A percentile compares a stretch with the other conserved stretches of the same genome.
These are phyloP conservation scores for Capillidium heterosporum DNA, from an alignment of 371 early-diverging fungal genomes.

Conservation along the genomic window DNA sequence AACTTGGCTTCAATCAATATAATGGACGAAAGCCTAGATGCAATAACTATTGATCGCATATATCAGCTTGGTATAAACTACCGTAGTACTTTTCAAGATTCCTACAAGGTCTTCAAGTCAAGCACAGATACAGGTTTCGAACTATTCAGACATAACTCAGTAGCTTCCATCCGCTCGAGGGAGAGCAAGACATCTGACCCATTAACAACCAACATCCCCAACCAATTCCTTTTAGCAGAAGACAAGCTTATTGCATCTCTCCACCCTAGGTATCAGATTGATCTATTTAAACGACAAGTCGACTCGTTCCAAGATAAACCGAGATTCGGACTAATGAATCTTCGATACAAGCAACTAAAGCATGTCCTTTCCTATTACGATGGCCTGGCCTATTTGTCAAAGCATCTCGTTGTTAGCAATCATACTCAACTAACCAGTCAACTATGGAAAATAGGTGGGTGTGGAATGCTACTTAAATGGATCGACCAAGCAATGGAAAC, in stretches of 20 bases:
- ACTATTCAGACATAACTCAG: background rate
- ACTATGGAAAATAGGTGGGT: background rate
- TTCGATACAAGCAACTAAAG: slow-evolving; percentile 19
- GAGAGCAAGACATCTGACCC: background rate
- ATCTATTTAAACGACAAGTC: slow-evolving; percentile 14
- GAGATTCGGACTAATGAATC: slow-evolving; percentile 37
- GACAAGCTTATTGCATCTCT: background rate
- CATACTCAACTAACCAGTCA: background rate
- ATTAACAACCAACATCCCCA: background rate
- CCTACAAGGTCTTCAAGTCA: slow-evolving; percentile 27
- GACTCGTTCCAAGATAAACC: slow-evolving; percentile 47
- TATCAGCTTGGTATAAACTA: slow-evolving; percentile 42
- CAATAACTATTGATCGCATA: slow-evolving; percentile 25
- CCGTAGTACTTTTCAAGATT: slow-evolving; percentile 38
- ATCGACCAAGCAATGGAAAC: slow-evolving; percentile 15
- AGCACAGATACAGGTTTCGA: slow-evolving; percentile 11
- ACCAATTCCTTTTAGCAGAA: background rate
- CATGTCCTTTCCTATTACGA: background rate
- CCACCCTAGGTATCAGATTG: background rate
- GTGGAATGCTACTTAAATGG: background rate
- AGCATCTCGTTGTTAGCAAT: background rate
- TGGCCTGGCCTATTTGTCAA: background rate
- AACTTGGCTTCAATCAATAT: slow-evolving; percentile 48
- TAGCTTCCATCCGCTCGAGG: background rate
- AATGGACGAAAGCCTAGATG: slow-evolving; percentile 34